These are phyloP conservation scores for Colletotrichum gloeosporioides DNA, from an alignment of 2,329 filamentous ascomycete genomes.

Conservation along the genomic window DNA sequence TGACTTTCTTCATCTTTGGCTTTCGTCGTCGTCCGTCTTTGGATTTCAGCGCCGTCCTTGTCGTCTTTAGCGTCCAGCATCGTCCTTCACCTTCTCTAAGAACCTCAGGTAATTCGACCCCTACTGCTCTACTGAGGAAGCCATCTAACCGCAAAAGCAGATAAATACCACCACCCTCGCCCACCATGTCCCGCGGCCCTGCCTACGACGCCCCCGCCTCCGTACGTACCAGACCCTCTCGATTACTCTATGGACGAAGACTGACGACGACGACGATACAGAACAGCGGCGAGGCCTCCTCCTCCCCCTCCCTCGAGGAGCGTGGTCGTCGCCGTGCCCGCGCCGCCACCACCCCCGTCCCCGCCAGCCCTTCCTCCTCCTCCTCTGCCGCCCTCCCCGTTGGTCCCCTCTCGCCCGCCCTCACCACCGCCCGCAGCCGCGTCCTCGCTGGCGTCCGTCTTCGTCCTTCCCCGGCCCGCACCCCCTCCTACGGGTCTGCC, in stretches of 20 bases:
- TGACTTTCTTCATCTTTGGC: neutral
- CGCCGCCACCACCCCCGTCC: neutral
- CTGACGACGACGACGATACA: neutral
- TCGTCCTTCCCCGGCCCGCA: neutral
- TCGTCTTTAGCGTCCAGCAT: neutral
- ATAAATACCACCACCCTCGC: neutral
- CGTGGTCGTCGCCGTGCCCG: neutral
- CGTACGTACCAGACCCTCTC: neutral
- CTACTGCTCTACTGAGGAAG: neutral
- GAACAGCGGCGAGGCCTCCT: neutral
- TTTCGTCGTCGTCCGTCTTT: neutral
- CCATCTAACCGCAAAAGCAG: neutral
- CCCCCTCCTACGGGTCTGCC: neutral
- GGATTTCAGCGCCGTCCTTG: neutral
- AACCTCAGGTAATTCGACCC: neutral
- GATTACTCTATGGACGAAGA: neutral
- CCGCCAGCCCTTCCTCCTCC: neutral
- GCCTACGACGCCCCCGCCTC: neutral
- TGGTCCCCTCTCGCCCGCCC: neutral
- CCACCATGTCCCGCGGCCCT: neutral
- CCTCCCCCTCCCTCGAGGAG: neutral
- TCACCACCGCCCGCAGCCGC: neutral
- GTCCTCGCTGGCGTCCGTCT: neutral
- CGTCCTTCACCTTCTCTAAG: neutral
- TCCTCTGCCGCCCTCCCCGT: neutral